Conservation (phyloP, 768 basidiomycete genomes). For the Steccherinum ochraceum region DNA sequence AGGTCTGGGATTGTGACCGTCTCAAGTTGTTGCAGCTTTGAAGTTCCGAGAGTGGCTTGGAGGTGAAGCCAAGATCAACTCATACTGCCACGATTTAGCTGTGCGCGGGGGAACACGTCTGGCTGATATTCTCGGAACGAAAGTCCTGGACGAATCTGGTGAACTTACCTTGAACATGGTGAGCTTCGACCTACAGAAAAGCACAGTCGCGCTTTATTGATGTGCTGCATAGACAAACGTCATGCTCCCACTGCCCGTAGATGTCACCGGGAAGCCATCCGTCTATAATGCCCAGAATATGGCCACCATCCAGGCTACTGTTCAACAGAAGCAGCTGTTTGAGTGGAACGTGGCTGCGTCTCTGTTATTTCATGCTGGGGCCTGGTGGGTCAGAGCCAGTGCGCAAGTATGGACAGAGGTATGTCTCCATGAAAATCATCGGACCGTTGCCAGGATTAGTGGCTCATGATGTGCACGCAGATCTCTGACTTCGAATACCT, state of each 20-base stretch:
- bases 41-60: slow-evolving; percentile 71
- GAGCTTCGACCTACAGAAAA: not conserved
- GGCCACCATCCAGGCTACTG: slow-evolving; percentile 5
- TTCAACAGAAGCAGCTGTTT: slow-evolving; percentile 20
- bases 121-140: slow-evolving; percentile 54
- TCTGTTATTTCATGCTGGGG: slow-evolving; percentile 23
- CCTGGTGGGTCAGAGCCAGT: slow-evolving; percentile 30
- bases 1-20: not conserved
- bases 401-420: slow-evolving; percentile 34
- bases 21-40: slow-evolving; percentile 37
- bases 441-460: not conserved
- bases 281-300: slow-evolving; percentile 12
- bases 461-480: too few species aligned
- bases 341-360: slow-evolving; percentile 25
- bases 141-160: slow-evolving; percentile 50
- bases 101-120: slow-evolving; percentile 56
- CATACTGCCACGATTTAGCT: slow-evolving; percentile 67
- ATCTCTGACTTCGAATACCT: slow-evolving; percentile 23
- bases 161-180: slow-evolving; percentile 73
- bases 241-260: slow-evolving; percentile 30
- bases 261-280: not conserved
- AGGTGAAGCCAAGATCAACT: slow-evolving; percentile 66
- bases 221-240: slow-evolving; percentile 31
- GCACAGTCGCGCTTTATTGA: not conserved
- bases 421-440: too few species aligned